These are phyloP conservation scores for Ilyonectria robusta DNA, from an alignment of 2,329 filamentous ascomycete genomes.

Conservation along the genomic window DNA sequence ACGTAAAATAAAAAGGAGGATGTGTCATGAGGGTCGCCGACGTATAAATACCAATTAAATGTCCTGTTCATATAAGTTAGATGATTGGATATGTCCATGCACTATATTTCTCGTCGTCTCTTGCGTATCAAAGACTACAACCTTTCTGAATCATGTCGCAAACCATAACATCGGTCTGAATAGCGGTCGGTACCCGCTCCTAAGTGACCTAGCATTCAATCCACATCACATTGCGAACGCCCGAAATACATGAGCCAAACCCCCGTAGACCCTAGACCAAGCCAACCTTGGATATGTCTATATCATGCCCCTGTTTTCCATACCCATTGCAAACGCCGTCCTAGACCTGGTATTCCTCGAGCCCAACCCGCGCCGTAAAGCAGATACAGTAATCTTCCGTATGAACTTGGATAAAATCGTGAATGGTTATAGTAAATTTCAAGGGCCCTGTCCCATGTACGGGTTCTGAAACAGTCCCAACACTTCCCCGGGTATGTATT, in stretches of 20 bases:
- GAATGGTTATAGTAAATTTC: neutral
- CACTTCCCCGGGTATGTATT: conserved; percentile 79
- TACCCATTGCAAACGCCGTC: conserved; percentile 20
- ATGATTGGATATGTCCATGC: neutral
- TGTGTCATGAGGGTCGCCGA: neutral
- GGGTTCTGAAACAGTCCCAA: conserved; percentile 67
- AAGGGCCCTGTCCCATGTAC: conserved; percentile 44
- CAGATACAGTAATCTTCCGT: conserved; percentile 8
- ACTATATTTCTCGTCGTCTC: neutral
- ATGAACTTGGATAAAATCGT: neutral
- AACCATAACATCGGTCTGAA: neutral
- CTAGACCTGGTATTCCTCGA: conserved; percentile 19
- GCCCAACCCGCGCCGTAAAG: conserved; percentile 4
- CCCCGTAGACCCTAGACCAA: conserved; percentile 3
- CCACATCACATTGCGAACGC: conserved; percentile 18
- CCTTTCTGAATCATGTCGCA: neutral
- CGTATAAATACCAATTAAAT: conserved; percentile 18
- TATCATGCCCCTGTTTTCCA: conserved; percentile 9
- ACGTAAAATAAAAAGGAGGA: neutral
- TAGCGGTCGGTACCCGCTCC: neutral
- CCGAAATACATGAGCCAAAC: conserved; percentile 12
- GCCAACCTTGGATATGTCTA: conserved; percentile 6
- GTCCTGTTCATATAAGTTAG: conserved; percentile 2
- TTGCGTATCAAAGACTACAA: neutral
- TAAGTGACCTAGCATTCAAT: neutral